These are phyloP conservation scores for Alternaria longipes DNA, from an alignment of 2,329 filamentous ascomycete genomes.

Conservation along the genomic window DNA sequence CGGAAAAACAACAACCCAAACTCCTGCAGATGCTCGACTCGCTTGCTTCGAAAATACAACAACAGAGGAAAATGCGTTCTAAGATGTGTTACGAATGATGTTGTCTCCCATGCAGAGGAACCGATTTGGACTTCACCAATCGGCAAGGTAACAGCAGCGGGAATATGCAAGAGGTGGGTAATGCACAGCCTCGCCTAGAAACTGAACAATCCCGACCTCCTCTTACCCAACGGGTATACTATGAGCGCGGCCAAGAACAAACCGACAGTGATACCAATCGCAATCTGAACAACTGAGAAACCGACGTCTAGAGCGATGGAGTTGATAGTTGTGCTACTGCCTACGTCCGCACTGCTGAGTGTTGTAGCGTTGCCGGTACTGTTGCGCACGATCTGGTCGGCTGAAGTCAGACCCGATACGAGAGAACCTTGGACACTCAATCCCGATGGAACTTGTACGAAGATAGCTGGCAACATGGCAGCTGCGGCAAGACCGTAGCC, in stretches of 20 bases:
- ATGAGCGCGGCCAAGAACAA: constrained; percentile 59
- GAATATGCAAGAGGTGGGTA: neutral
- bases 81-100: neutral
- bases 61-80: constrained; percentile 1
- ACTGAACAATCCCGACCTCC: constrained; percentile 52
- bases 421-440: constrained; percentile 67
- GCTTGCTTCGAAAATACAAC: constrained; percentile 9
- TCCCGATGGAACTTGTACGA: constrained; percentile 71
- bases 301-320: constrained; percentile 59
- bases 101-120: neutral
- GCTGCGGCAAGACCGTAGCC: constrained; percentile 84
- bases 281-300: constrained; percentile 60
- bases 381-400: constrained; percentile 63
- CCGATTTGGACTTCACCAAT: neutral
- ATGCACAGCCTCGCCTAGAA: constrained; percentile 27
- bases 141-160: neutral
- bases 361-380: constrained; percentile 57
- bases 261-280: constrained; percentile 62
- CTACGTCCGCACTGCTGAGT: constrained; percentile 38
- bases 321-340: constrained; percentile 44
- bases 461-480: constrained; percentile 86
- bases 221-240: constrained; percentile 61
- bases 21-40: constrained; percentile 16
- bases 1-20: neutral
- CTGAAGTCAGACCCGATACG: constrained; percentile 65